A percentile compares a stretch with the other conserved stretches of the same genome.
Evolutionary conservation across 768 basidiomycete genomes (phyloP).

Genomic region (Scleroderma citrinum): DNA sequence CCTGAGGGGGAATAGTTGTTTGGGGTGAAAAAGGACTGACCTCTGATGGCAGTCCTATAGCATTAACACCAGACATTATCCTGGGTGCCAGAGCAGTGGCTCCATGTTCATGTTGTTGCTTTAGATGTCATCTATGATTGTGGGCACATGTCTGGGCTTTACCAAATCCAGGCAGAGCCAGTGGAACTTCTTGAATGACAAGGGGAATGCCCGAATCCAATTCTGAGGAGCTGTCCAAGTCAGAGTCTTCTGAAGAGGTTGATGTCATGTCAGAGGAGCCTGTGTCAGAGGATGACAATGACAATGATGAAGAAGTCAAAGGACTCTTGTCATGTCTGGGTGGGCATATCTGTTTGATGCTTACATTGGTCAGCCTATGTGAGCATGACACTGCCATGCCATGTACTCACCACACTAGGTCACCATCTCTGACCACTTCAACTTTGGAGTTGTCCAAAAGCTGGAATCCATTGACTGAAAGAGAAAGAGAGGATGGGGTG

Average conservation of each 20-base stretch:
- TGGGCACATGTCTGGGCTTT: slow-evolving; percentile 52
- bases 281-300: slow-evolving; percentile 3
- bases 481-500: slow-evolving; percentile 4
- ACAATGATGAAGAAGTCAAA: no score
- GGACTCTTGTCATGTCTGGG: slow-evolving; percentile 1
- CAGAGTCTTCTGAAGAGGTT: slow-evolving; percentile 9
- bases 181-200: background rate
- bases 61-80: slow-evolving; percentile 38
- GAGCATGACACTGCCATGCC: fast-evolving
- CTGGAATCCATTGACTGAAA: slow-evolving; percentile 26
- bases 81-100: slow-evolving; percentile 5
- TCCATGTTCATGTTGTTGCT: slow-evolving; percentile 31
- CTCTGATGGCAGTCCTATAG: slow-evolving; percentile 11
- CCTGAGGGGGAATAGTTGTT: no score
- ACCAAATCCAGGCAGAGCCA: slow-evolving; percentile 54
- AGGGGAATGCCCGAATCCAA: slow-evolving; percentile 14
- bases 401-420: slow-evolving; percentile 20
- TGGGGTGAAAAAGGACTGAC: no score
- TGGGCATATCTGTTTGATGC: slow-evolving; percentile 12
- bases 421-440: slow-evolving; percentile 22
- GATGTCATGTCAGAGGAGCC: slow-evolving; percentile 3
- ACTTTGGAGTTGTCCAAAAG: slow-evolving; percentile 23
- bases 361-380: slow-evolving; percentile 6
- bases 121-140: slow-evolving; percentile 51
- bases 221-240: slow-evolving; percentile 23